Conservation (phyloP, 202 grass and related monocot species). For the Panicum hallii region DNA sequence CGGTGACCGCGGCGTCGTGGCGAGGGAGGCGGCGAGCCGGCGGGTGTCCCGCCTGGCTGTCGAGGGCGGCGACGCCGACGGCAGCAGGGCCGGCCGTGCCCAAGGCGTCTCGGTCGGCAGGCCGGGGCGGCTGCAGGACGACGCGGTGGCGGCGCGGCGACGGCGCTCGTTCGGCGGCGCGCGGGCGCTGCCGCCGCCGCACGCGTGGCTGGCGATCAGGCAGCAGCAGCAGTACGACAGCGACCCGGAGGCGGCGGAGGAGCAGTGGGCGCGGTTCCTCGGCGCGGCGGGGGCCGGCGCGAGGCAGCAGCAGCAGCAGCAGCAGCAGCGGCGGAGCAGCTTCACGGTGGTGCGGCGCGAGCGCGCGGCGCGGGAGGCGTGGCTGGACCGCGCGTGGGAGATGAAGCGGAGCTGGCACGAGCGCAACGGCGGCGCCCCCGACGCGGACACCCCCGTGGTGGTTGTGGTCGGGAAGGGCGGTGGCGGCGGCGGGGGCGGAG, state of each 20-base stretch:
- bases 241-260: conserved; percentile 37
- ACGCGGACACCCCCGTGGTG: conserved; percentile 53
- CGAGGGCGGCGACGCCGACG: conserved; percentile 8
- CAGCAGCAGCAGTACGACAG: not conserved
- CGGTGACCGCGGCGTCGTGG: not conserved
- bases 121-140: not conserved
- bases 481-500: not conserved
- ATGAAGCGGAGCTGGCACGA: conserved; percentile 57
- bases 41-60: conserved; percentile 54
- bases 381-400: conserved; percentile 69
- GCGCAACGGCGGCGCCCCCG: conserved; percentile 54
- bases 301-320: not conserved
- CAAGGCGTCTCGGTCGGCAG: not conserved
- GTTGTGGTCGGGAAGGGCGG: conserved; percentile 41
- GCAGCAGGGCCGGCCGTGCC: not conserved
- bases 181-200: conserved; percentile 40
- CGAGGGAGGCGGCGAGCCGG: conserved; percentile 6
- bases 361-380: conserved; percentile 49
- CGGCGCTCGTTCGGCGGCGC: not conserved
- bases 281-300: not conserved
- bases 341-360: conserved; percentile 53
- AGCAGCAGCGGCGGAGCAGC: conserved; percentile 47
- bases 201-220: conserved; percentile 42
- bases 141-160: not conserved
- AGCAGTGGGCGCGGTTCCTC: conserved; percentile 31